These are phyloP conservation scores for Neurospora cerealis DNA, from an alignment of 495 filamentous ascomycete genomes.

Conservation along the genomic window DNA sequence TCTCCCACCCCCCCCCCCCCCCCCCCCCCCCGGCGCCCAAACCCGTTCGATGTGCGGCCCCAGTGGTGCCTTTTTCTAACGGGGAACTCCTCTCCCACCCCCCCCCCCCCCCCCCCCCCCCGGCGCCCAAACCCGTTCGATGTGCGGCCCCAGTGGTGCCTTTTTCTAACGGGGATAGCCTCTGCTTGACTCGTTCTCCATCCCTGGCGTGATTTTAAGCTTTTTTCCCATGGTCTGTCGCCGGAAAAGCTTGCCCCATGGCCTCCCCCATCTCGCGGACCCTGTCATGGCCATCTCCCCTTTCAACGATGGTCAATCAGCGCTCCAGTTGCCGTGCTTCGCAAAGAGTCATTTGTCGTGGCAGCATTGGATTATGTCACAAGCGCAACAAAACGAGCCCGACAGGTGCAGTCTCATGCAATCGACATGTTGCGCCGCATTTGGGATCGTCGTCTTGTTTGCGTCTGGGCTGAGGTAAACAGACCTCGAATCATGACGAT, in stretches of 20 bases:
- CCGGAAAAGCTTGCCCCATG: neutral
- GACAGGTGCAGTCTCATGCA: neutral
- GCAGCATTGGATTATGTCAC: neutral
- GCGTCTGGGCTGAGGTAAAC: neutral
- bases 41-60: too few species aligned
- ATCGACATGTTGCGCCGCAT: neutral
- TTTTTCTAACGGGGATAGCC: constrained; percentile 2
- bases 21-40: too few species aligned
- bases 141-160: constrained; percentile 15
- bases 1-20: too few species aligned
- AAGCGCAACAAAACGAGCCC: neutral
- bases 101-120: too few species aligned
- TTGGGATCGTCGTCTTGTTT: neutral
- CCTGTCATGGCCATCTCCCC: neutral
- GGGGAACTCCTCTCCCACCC: too few species aligned
- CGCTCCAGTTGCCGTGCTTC: neutral
- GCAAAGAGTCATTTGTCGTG: neutral
- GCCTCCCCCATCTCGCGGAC: neutral
- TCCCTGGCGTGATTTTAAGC: neutral
- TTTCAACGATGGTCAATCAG: neutral
- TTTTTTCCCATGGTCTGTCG: neutral
- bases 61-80: too few species aligned
- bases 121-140: neutral
- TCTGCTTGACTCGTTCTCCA: neutral
- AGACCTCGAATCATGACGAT: neutral